Evolutionary conservation across 2,329 filamentous ascomycete species (phyloP).

Genomic region (Fusarium sp.): DNA sequence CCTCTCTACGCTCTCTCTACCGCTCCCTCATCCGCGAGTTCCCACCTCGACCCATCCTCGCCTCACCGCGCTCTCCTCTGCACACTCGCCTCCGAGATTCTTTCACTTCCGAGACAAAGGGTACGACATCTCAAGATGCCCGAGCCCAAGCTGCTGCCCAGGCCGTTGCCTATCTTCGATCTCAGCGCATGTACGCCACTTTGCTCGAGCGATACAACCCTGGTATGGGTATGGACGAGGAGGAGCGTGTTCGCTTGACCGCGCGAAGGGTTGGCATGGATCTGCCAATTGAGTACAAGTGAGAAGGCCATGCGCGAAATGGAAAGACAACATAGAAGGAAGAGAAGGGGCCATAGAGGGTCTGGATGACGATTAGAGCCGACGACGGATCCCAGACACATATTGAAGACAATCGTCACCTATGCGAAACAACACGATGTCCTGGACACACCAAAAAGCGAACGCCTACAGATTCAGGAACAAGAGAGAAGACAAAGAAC

Average conservation of each 20-base stretch:
- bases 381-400: not conserved
- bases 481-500: not conserved
- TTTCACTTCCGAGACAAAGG: slow-evolving; percentile 62
- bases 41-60: slow-evolving; percentile 73
- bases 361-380: not conserved
- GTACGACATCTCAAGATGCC: slow-evolving; percentile 55
- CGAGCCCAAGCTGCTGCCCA: slow-evolving; percentile 70
- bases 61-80: slow-evolving; percentile 67
- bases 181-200: slow-evolving; percentile 85
- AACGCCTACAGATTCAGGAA: not conserved
- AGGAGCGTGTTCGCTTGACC: slow-evolving; percentile 85
- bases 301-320: not conserved
- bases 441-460: not conserved
- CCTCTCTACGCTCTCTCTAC: slow-evolving; percentile 81
- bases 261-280: slow-evolving; percentile 92
- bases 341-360: not conserved
- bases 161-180: slow-evolving; percentile 80
- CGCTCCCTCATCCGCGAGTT: slow-evolving; percentile 90
- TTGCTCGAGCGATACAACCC: slow-evolving; percentile 94
- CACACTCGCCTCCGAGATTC: slow-evolving; percentile 49
- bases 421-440: not conserved
- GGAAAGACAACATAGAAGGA: not conserved
- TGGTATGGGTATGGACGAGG: slow-evolving; percentile 85
- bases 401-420: not conserved
- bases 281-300: slow-evolving; percentile 73